phyloP scores from a whole-genome alignment of 306 rosid species.

The Heteromeles arbutifolia region DNA sequence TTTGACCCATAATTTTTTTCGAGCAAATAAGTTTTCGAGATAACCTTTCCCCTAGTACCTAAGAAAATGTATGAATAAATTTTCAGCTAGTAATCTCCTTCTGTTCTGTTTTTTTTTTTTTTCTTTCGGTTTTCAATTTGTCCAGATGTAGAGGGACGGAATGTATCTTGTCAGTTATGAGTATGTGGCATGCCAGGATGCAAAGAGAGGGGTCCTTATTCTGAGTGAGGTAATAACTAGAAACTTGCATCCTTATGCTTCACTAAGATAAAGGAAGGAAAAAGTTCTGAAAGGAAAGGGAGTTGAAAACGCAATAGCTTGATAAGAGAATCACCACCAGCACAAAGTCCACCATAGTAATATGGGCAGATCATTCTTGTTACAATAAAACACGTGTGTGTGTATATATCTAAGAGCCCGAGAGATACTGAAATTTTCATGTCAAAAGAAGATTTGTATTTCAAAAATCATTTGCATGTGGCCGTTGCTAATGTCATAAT shows the following conservation, averaged over 20 bases:
- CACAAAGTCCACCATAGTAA: not conserved
- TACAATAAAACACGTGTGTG: not conserved
- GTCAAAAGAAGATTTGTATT: not conserved
- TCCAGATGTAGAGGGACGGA: too few relatives aligned
- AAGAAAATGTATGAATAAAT: not conserved
- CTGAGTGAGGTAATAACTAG: conserved; percentile 68
- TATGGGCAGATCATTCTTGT: not conserved
- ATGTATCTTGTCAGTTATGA: conserved; percentile 83
- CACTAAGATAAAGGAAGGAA: too few relatives aligned
- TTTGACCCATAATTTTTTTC: not conserved
- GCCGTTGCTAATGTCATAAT: not conserved
- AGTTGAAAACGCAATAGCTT: not conserved
- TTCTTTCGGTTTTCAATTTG: not conserved
- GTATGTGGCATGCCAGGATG: conserved; percentile 82
- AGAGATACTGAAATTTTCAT: not conserved
- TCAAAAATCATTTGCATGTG: not conserved
- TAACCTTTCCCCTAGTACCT: too few relatives aligned
- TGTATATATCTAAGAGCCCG: not conserved
- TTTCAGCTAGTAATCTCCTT: conserved; percentile 7
- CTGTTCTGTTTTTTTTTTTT: not conserved
- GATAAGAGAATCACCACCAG: not conserved
- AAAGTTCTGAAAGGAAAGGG: not conserved
- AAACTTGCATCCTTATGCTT: not conserved
- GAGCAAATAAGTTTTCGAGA: not conserved
- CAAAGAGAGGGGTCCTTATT: conserved; percentile 78